These are phyloP conservation scores for Fusarium papillatum DNA, from an alignment of 2,329 filamentous ascomycete genomes.

Conservation along the genomic window DNA sequence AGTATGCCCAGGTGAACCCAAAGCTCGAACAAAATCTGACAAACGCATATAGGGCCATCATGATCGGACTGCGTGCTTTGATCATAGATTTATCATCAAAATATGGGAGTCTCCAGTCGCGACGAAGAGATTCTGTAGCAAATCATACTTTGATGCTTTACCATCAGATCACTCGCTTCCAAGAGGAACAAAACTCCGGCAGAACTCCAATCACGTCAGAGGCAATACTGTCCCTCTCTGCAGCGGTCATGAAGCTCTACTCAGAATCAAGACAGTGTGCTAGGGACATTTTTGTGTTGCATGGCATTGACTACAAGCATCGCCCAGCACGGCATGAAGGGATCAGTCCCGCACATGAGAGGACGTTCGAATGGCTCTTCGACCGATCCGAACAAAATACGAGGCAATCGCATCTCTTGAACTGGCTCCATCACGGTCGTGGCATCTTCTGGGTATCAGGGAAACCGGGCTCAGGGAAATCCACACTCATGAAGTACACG, in stretches of 20 bases:
- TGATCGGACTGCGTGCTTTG: neutral
- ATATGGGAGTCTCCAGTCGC: neutral
- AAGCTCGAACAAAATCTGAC: neutral
- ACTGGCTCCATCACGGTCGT: neutral
- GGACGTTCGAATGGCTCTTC: neutral
- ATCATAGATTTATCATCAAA: neutral
- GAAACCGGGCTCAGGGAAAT: neutral
- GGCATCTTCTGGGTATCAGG: neutral
- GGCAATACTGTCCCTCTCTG: neutral
- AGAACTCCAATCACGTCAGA: neutral
- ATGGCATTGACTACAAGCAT: neutral
- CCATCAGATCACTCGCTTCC: neutral
- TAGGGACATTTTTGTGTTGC: neutral
- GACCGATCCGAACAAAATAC: neutral
- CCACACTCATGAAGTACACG: neutral
- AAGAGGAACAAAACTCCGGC: neutral
- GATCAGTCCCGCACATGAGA: neutral
- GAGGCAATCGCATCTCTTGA: neutral
- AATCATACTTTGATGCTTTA: neutral
- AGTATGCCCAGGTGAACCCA: neutral
- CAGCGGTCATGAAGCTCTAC: neutral
- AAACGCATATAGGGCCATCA: neutral
- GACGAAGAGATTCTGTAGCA: neutral
- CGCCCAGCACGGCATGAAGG: neutral
- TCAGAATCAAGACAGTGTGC: neutral